A percentile compares a stretch with the other conserved stretches of the same genome.
phyloP scores from a whole-genome alignment of 495 filamentous ascomycete species.

The Hyaloscypha variabilis region DNA sequence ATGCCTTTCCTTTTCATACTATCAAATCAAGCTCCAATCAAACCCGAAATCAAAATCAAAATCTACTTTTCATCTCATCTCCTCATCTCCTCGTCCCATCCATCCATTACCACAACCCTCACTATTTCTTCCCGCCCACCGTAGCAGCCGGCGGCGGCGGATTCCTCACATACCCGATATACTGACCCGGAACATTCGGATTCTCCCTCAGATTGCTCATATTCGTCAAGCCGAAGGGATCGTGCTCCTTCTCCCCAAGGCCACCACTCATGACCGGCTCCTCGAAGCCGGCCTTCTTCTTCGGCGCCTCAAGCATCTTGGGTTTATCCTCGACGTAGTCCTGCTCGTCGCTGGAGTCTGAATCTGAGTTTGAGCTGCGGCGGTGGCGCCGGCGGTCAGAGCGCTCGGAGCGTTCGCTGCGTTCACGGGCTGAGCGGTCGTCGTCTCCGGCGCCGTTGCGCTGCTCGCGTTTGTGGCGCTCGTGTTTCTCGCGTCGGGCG shows the following conservation, averaged over 20 bases:
- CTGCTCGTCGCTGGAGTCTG: constrained; percentile 10
- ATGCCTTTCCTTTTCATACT: too few relatives aligned
- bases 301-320: constrained; percentile 27
- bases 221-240: not conserved
- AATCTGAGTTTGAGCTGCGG: not conserved
- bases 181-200: constrained; percentile 16
- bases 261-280: constrained; percentile 32
- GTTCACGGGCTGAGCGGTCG: not conserved
- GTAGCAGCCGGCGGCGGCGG: constrained; percentile 11
- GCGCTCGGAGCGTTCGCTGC: constrained; percentile 16
- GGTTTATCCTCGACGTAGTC: constrained; percentile 13
- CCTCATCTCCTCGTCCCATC: not conserved
- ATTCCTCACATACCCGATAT: constrained; percentile 25
- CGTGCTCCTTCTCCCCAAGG: not conserved
- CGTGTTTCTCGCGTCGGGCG: constrained; percentile 29
- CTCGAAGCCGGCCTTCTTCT: constrained; percentile 17
- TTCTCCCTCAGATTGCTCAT: constrained; percentile 16
- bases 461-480: constrained; percentile 32
- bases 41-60: too few relatives aligned
- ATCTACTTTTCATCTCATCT: too few relatives aligned
- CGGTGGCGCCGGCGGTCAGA: constrained; percentile 11
- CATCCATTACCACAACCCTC: not conserved
- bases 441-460: not conserved
- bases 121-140: not conserved
- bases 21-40: too few relatives aligned